phyloP scores from a whole-genome alignment of 2,329 filamentous ascomycete species.

The Bipolaris sorokiniana region DNA sequence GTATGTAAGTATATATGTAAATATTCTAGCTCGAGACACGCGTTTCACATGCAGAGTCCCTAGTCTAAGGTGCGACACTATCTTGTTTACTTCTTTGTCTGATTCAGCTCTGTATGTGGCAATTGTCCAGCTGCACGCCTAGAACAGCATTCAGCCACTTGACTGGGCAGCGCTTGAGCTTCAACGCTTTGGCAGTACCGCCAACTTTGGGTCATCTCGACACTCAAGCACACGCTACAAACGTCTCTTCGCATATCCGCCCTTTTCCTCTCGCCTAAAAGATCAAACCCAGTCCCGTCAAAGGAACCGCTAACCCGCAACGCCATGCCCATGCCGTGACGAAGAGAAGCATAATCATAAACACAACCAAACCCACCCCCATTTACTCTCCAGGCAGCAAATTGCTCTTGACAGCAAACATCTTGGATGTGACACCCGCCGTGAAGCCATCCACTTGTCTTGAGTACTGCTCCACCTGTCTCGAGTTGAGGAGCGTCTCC shows the following conservation, averaged over 20 bases:
- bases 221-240: constrained; percentile 9
- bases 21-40: constrained; percentile 2
- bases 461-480: constrained; percentile 97
- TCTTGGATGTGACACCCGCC: constrained; percentile 89
- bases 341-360: constrained; percentile 44
- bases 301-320: constrained; percentile 40
- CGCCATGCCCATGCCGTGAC: constrained; percentile 49
- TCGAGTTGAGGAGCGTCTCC: constrained; percentile 91
- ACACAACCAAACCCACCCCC: constrained; percentile 23
- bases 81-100: constrained; percentile 37
- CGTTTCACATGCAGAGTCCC: constrained; percentile 7
- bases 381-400: constrained; percentile 62
- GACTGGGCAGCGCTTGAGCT: constrained; percentile 11
- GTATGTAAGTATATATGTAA: neutral
- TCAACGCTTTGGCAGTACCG: constrained; percentile 12
- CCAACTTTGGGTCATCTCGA: constrained; percentile 16
- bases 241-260: constrained; percentile 9
- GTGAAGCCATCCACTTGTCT: constrained; percentile 97
- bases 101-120: constrained; percentile 33
- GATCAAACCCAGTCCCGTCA: constrained; percentile 27
- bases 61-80: constrained; percentile 17
- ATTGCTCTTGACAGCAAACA: constrained; percentile 90
- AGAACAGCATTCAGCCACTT: constrained; percentile 19
- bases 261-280: constrained; percentile 24
- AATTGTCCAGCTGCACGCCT: constrained; percentile 23